Percentiles rank a stretch among this genome's conserved stretches.
phyloP scores from a whole-genome alignment of 202 grass and related monocot species.

The Miscanthus sacchariflorus region DNA sequence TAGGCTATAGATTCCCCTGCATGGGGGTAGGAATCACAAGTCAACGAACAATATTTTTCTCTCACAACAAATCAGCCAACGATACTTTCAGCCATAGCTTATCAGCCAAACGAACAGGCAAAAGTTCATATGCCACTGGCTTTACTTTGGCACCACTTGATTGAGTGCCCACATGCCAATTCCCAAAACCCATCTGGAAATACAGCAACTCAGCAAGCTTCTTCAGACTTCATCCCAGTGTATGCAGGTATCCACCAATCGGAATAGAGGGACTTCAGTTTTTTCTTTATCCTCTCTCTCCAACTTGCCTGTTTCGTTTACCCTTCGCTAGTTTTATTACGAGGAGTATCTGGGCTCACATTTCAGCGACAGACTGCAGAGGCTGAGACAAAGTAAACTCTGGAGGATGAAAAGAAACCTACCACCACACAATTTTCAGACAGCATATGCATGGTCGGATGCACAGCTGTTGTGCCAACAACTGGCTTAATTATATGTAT shows the following conservation, averaged over 20 bases:
- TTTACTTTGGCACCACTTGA: constrained; percentile 46
- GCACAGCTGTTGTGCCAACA: too few species aligned
- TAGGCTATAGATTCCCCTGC: constrained; percentile 43
- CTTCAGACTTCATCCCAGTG: neutral
- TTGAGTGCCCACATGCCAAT: constrained; percentile 46
- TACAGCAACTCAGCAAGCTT: neutral
- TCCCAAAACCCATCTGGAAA: constrained; percentile 22
- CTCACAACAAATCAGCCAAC: too few species aligned
- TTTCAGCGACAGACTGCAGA: too few species aligned
- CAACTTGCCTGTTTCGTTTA: neutral
- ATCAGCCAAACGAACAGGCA: too few species aligned
- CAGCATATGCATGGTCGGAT: too few species aligned
- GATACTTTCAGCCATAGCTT: too few species aligned
- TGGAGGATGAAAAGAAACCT: too few species aligned
- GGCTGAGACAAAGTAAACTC: too few species aligned
- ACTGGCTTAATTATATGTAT: too few species aligned
- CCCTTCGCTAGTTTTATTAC: neutral
- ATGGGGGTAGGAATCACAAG: constrained; percentile 43
- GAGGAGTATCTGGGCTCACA: too few species aligned
- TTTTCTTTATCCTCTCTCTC: neutral
- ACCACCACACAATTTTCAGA: too few species aligned
- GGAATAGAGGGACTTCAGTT: neutral
- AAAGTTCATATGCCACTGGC: constrained; percentile 38
- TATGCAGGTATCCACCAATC: neutral
- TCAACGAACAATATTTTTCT: too few species aligned